Evolutionary conservation across 108 stramenopile species (phyloP).

Genomic region (Epithemia pelagica): DNA sequence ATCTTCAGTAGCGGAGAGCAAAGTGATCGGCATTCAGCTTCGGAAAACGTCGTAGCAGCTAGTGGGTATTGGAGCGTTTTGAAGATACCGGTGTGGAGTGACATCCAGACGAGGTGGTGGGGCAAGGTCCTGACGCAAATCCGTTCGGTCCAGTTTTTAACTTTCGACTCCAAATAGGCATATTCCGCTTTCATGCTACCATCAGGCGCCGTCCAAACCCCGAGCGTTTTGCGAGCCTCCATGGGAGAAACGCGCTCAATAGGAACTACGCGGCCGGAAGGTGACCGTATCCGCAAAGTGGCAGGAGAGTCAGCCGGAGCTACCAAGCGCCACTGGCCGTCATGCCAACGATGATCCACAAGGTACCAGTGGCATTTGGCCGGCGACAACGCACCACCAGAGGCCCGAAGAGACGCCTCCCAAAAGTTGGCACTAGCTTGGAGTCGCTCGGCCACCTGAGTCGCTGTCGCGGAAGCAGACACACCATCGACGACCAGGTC

Average conservation of each 20-base stretch:
- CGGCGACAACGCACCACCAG: not conserved
- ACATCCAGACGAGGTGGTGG: constrained; percentile 1
- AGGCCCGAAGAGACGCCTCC: not conserved
- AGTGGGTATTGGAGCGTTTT: not conserved
- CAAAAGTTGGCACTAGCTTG: not conserved
- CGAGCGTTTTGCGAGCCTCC: not conserved
- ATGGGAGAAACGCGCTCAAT: not conserved
- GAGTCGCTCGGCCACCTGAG: not conserved
- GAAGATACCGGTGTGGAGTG: not conserved
- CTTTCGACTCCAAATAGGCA: not conserved
- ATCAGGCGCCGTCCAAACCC: not conserved
- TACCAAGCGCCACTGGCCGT: not conserved
- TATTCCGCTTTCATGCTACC: not conserved
- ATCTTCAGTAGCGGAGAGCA: too few relatives aligned
- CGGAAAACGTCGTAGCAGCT: not conserved
- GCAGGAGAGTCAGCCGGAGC: not conserved
- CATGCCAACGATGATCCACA: not conserved
- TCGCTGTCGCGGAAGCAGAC: not conserved
- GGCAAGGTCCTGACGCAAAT: constrained; percentile 1
- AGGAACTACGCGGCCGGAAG: too few relatives aligned
- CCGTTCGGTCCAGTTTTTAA: not conserved
- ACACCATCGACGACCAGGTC: constrained; percentile 9
- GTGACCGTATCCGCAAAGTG: not conserved
- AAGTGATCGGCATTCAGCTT: not conserved
- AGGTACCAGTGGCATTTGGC: constrained; percentile 2